Base-by-base conservation (phyloP, 2,329 filamentous ascomycete genomes). In the Calonectria crousiana region DNA sequence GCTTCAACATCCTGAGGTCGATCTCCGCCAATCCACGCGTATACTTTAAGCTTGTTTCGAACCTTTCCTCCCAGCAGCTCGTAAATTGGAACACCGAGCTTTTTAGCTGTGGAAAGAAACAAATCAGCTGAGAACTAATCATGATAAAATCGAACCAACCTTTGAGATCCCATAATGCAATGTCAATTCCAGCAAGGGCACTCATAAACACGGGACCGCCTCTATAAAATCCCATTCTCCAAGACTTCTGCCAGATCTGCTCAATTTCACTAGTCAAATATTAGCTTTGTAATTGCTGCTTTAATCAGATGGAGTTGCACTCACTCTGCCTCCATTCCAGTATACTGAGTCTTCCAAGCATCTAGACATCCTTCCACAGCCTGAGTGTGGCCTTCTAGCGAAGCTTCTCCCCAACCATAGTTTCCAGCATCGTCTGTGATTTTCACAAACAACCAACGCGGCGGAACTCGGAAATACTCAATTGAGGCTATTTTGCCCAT, bases 181-280 rank as follows among this genome's bases (percentile, higher is more conserved):
- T 96, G 80, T 96, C 94, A 67, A 96, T 91, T 2, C 94, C 94
- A 0, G 93, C 91, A 20, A 96, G 84, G 0, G 94, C 94, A 77
- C 92, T 94, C 93, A 96, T 95, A 77, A 96, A 93, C 13, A 96
- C 94, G 0, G 94, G 93, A 0, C 94, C 94, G 2, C 94, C 94
- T 34, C 94, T 89, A 83, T 96, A 96, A 83, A 96, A 96, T 0
- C 91, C 91, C 52, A 90, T 86, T 52, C 94, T 89, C 90, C 92
- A 95, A 32, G 91, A 90, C 76, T 90, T 89, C 82, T 95, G 94
- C 94, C 94, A 96, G 72, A 96, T 93, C 76, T 95, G 92, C 81
- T 96, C 94, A 76, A 96, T 95, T 64, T 95, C 91, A 81, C 92
- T 94, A 58, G 9, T 2, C 10, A 2, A 1, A 0, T 6, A 4